Percentiles rank a stretch among this genome's conserved stretches.
Evolutionary conservation across 768 basidiomycete species (phyloP).

Genomic region (Hortiboletus flavorubellus): DNA sequence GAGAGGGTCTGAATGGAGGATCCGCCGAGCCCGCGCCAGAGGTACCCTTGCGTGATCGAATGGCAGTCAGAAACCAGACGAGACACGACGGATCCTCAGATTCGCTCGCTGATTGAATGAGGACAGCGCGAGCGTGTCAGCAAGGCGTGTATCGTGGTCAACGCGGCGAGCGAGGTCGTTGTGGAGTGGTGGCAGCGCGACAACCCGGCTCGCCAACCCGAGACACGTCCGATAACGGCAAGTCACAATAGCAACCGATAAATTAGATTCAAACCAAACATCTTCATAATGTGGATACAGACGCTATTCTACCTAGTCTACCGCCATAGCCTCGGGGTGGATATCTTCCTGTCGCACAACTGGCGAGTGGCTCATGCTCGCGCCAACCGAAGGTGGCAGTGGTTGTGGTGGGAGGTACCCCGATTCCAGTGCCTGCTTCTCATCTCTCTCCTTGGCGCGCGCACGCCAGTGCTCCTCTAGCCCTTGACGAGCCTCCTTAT

Average conservation of each 20-base stretch:
- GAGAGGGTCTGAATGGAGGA: slow-evolving; percentile 34
- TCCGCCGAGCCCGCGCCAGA: slow-evolving; percentile 51
- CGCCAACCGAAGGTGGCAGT: not conserved
- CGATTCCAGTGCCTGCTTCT: slow-evolving; percentile 17
- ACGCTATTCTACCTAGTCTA: slow-evolving; percentile 5
- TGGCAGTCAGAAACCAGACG: slow-evolving; percentile 38
- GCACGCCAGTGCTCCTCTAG: slow-evolving; percentile 40
- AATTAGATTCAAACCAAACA: not conserved
- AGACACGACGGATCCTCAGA: slow-evolving; percentile 51
- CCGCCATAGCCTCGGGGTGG: slow-evolving; percentile 17
- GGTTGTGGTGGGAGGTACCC: slow-evolving; percentile 14
- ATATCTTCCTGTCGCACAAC: not conserved
- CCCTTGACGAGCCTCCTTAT: slow-evolving; percentile 42
- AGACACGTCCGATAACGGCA: slow-evolving; percentile 21
- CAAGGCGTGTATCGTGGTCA: slow-evolving; percentile 8
- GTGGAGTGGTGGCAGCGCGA: slow-evolving; percentile 7
- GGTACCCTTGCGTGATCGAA: slow-evolving; percentile 37
- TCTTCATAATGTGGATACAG: not conserved
- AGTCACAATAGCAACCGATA: slow-evolving; percentile 20
- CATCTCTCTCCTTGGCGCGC: slow-evolving; percentile 29
- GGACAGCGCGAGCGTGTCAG: not conserved
- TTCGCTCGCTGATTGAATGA: not conserved
- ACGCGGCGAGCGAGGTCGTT: slow-evolving; percentile 14
- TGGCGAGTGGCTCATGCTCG: not conserved
- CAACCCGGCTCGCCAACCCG: not conserved